A percentile compares a stretch with the other conserved stretches of the same genome.
Conservation (phyloP, 2,329 filamentous ascomycete species). For the Diaporthe sp. region DNA sequence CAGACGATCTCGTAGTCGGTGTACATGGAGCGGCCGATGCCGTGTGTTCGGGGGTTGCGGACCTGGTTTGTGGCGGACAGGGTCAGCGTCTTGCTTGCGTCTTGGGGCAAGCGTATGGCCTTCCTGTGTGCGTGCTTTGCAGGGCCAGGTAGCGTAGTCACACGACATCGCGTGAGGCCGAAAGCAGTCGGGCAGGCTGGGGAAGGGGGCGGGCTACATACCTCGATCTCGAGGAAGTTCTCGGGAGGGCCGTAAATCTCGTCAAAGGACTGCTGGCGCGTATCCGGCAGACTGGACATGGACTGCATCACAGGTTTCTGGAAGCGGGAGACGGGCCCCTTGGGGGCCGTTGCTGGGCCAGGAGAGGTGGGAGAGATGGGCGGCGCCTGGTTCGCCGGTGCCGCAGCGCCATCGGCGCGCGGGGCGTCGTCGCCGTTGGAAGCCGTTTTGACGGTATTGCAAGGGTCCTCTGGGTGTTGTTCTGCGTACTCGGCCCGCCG, state of each 20-base stretch:
- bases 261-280: slow-evolving; percentile 94
- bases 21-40: slow-evolving; percentile 96
- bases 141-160: neutral
- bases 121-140: neutral
- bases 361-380: slow-evolving; percentile 41
- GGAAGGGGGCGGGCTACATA: slow-evolving; percentile 54
- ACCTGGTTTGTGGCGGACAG: slow-evolving; percentile 69
- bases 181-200: neutral
- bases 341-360: slow-evolving; percentile 45
- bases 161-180: neutral
- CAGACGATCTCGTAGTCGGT: slow-evolving; percentile 99
- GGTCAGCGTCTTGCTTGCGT: neutral
- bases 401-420: slow-evolving; percentile 45
- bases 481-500: slow-evolving; percentile 1
- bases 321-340: slow-evolving; percentile 49
- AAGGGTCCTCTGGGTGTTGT: slow-evolving; percentile 3
- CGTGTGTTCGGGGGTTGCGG: slow-evolving; percentile 92
- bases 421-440: slow-evolving; percentile 55
- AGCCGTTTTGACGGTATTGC: slow-evolving; percentile 57
- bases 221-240: slow-evolving; percentile 99
- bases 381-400: slow-evolving; percentile 42
- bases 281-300: slow-evolving; percentile 77
- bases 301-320: slow-evolving; percentile 61
- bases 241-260: slow-evolving; percentile 99
- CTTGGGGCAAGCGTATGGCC: neutral